Conservation (phyloP, 805 yeast species). For the Saccharomycopsis babjevae region DNA sequence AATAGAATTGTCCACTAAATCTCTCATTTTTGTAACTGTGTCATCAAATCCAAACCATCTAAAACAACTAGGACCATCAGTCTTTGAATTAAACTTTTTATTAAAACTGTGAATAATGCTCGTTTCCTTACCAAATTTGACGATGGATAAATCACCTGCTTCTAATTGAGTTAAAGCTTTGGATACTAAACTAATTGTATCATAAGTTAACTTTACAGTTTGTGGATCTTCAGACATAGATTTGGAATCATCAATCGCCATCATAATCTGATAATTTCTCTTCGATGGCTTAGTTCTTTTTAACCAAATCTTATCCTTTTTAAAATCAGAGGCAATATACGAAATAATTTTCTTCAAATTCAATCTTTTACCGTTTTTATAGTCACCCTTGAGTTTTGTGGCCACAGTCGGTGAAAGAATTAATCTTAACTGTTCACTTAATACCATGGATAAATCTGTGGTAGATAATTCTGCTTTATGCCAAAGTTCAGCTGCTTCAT, state of each 20-base stretch:
- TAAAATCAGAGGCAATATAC: conserved; percentile 93
- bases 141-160: conserved; percentile 85
- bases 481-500: conserved; percentile 75
- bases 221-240: conserved; percentile 87
- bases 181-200: conserved; percentile 86
- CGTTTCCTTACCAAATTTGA: conserved; percentile 79
- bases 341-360: conserved; percentile 97
- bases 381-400: conserved; percentile 92
- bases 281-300: conserved; percentile 95
- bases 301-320: conserved; percentile 97
- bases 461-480: conserved; percentile 73
- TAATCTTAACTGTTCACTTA: conserved; percentile 86
- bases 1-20: conserved; percentile 62
- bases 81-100: conserved; percentile 61
- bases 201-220: conserved; percentile 85
- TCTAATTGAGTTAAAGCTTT: conserved; percentile 90
- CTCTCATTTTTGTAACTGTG: conserved; percentile 72
- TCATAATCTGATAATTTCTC: conserved; percentile 95
- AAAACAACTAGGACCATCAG: conserved; percentile 75
- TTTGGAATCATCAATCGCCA: conserved; percentile 93
- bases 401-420: conserved; percentile 93
- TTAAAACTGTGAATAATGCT: conserved; percentile 85
- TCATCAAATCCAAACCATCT: conserved; percentile 88
- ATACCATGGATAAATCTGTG: conserved; percentile 72
- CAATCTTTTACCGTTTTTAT: conserved; percentile 91